A percentile compares a stretch with the other conserved stretches of the same genome.
phyloP scores from a whole-genome alignment of 257 asterid species.

The Euphrasia confusa region DNA sequence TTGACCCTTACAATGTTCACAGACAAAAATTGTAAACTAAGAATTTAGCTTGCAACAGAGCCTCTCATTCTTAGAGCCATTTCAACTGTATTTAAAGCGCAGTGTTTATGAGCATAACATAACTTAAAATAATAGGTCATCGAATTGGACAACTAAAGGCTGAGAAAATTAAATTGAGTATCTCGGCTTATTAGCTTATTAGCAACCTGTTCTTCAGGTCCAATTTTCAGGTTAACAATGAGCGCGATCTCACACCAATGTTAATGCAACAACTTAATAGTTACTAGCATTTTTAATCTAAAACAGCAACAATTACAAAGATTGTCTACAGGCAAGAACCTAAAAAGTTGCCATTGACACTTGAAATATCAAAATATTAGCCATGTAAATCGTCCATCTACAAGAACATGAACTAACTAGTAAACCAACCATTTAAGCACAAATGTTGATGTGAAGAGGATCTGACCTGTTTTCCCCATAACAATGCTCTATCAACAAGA shows the following conservation, averaged over 20 bases:
- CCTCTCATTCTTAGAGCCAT: not conserved
- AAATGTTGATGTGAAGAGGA: conserved; percentile 18
- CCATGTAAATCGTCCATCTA: conserved; percentile 19
- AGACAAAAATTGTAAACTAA: not conserved
- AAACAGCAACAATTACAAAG: not conserved
- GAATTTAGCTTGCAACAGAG: conserved; percentile 2
- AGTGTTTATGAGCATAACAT: not conserved
- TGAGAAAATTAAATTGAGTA: not conserved
- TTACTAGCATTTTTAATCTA: not conserved
- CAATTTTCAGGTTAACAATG: not conserved
- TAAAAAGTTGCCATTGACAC: not conserved
- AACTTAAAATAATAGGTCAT: not conserved
- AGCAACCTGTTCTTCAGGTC: not conserved
- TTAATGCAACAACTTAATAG: not conserved
- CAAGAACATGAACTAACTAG: conserved; percentile 10
- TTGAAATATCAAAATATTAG: conserved; percentile 3
- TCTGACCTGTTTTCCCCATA: conserved; percentile 92
- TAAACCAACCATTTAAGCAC: conserved; percentile 24
- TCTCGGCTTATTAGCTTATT: not conserved
- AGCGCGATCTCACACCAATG: not conserved
- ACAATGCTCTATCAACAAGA: conserved; percentile 85
- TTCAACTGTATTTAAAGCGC: not conserved
- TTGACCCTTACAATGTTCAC: not conserved
- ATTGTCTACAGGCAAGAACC: not conserved
- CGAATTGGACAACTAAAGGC: not conserved